Percentiles rank a stretch among this genome's conserved stretches.
These are phyloP conservation scores for Plicaturopsis crispa DNA, from an alignment of 768 basidiomycete species.

Conservation along the genomic window DNA sequence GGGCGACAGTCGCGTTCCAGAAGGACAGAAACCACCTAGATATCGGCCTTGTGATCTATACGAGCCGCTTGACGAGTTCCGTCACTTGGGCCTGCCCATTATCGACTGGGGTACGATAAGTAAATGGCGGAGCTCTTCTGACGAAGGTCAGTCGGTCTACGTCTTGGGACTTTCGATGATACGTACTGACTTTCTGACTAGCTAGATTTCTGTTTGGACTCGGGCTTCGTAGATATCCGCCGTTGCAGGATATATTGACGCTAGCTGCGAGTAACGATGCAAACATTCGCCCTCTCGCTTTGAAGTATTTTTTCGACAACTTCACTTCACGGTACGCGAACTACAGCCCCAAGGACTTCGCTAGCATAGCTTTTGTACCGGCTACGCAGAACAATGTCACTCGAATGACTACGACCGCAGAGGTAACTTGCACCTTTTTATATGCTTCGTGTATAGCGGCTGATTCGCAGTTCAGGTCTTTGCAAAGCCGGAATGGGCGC, in stretches of 20 bases:
- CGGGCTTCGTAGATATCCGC: conserved; percentile 63
- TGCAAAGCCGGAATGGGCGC: conserved; percentile 55
- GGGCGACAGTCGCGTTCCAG: conserved; percentile 13
- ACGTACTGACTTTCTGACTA: conserved; percentile 21
- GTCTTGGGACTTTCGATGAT: too few species aligned
- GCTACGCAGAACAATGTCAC: conserved; percentile 45
- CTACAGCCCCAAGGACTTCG: conserved; percentile 49
- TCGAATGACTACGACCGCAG: conserved; percentile 53
- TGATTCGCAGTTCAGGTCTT: conserved; percentile 39
- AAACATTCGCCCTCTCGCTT: conserved; percentile 46
- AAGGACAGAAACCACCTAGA: conserved; percentile 34
- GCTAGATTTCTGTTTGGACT: conserved; percentile 76
- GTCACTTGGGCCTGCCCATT: conserved; percentile 69
- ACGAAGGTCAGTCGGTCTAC: conserved; percentile 58
- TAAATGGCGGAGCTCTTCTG: conserved; percentile 78
- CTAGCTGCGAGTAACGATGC: conserved; percentile 56
- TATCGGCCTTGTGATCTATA: conserved; percentile 72
- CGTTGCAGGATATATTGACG: conserved; percentile 51
- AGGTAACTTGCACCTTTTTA: conserved; percentile 34
- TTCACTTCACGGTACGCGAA: conserved; percentile 48
- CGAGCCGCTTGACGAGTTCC: conserved; percentile 70
- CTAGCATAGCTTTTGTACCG: conserved; percentile 71
- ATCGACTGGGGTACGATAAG: conserved; percentile 78
- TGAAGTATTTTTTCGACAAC: conserved; percentile 82
- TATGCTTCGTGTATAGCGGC: background rate